Percentiles rank a stretch among this genome's conserved stretches.
phyloP scores from a whole-genome alignment of 345 rosid genomes.

The Rhodamnia rubescens region DNA sequence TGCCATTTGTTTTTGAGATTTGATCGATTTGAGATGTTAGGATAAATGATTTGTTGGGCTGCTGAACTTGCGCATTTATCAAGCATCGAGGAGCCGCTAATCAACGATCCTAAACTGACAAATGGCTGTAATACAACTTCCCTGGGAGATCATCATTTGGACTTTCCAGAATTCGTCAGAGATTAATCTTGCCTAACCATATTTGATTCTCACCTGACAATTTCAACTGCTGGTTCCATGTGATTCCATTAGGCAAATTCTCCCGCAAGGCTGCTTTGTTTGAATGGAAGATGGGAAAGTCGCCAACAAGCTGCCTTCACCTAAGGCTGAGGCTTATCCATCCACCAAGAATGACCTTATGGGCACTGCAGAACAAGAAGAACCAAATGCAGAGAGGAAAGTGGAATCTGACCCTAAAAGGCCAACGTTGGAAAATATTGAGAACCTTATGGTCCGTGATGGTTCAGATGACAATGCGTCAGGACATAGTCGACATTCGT shows the following conservation, averaged over 20 bases:
- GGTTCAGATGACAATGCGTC: not conserved
- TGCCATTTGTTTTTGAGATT: not conserved
- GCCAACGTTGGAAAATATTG: not conserved
- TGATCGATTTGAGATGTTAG: not conserved
- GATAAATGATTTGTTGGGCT: not conserved
- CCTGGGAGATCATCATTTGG: not conserved
- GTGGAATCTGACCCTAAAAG: not conserved
- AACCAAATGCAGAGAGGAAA: not conserved
- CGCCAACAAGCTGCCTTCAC: not conserved
- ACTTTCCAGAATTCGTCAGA: not conserved
- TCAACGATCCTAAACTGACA: not conserved
- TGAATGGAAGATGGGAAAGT: slow-evolving; percentile 2
- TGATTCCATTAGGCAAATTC: not conserved
- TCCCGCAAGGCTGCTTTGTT: not conserved
- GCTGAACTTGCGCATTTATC: not conserved
- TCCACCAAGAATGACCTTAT: not conserved
- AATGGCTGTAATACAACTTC: not conserved
- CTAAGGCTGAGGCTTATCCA: not conserved
- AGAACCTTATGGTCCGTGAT: not conserved
- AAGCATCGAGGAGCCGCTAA: not conserved
- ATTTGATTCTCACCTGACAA: not conserved
- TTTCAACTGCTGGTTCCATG: not conserved
- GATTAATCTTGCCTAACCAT: not conserved
- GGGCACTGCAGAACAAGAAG: not conserved
- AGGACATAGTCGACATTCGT: not conserved